Evolutionary conservation across 1,139 yeast species (phyloP), one percentile per base, ranked within the genome.

Genomic region (Candida glucosophila): DNA sequence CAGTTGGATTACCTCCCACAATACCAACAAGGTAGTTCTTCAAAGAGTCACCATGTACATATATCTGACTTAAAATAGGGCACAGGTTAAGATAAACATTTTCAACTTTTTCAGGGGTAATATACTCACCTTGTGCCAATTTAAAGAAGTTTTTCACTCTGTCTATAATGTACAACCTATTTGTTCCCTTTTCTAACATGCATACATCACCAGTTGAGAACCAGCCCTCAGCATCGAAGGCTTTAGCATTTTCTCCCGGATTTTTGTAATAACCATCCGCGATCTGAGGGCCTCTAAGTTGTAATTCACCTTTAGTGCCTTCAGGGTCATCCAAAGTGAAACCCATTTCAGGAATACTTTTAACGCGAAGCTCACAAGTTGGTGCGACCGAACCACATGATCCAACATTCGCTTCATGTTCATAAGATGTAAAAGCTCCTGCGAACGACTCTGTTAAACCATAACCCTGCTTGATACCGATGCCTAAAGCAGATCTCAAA

Each of bases 121-220:
- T 72, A 48, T 80, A 80, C 49, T 80, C 92, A 32, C 92, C 92
- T 50, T 80, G 92, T 1, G 88, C 70, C 40, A 80, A 62, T 51
- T 80, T 80, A 65, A 79, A 80, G 55, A 80, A 79, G 51, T 80
- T 80, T 58, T 80, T 80, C 24, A 79, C 86, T 34, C 92, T 65
- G 46, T 80, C 92, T 39, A 80, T 66, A 29, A 80, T 76, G 35
- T 43, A 56, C 13, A 80, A 45, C 32, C 81, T 63, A 13, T 83
- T 85, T 19, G 58, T 55, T 6, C 43, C 41, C 27, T 66, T 73
- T 17, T 49, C 47, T 32, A 80, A 54, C 34, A 51, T 54, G 8
- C 79, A 88, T 37, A 80, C 71, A 51, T 80, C 92, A 26, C 92
- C 92, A 11, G 90, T 78, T 23, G 64, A 59, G 52, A 78, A 79